A percentile compares a stretch with the other conserved stretches of the same genome.
Evolutionary conservation across 768 basidiomycete species (phyloP).

Genomic region (Leccinum subtestaceum): DNA sequence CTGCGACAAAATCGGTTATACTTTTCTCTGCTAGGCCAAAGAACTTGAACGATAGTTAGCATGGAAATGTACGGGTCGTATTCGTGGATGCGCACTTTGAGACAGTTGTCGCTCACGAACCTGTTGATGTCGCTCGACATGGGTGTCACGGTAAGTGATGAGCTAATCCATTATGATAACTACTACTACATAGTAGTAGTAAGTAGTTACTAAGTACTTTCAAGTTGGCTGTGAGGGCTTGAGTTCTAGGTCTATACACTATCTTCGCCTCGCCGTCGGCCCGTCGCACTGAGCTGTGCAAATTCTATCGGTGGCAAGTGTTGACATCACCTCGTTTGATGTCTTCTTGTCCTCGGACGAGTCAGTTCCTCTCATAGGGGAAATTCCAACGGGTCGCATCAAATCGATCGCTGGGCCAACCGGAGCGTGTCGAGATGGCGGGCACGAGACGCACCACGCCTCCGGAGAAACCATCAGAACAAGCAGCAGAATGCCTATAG

Average conservation of each 20-base stretch:
- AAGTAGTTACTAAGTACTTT: too few relatives aligned
- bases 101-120: conserved; percentile 77
- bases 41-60: conserved; percentile 44
- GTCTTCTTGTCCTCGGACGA: background rate
- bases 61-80: background rate
- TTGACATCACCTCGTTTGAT: too few relatives aligned
- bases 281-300: too few relatives aligned
- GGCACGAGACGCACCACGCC: background rate
- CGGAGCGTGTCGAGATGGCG: too few relatives aligned
- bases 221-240: too few relatives aligned
- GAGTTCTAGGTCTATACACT: too few relatives aligned
- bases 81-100: conserved; percentile 47
- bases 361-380: background rate
- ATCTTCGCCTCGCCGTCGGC: too few relatives aligned
- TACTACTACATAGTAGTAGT: too few relatives aligned
- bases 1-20: conserved; percentile 84
- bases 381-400: background rate
- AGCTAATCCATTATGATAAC: background rate
- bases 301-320: too few relatives aligned
- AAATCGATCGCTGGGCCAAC: conserved; percentile 1
- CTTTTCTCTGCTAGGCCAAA: conserved; percentile 82
- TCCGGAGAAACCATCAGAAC: background rate
- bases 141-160: background rate
- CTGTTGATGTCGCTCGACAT: conserved; percentile 67
- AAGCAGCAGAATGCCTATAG: background rate